Base-by-base conservation (phyloP, 352 stramenopile genomes). In the Vaucheria bursata region DNA sequence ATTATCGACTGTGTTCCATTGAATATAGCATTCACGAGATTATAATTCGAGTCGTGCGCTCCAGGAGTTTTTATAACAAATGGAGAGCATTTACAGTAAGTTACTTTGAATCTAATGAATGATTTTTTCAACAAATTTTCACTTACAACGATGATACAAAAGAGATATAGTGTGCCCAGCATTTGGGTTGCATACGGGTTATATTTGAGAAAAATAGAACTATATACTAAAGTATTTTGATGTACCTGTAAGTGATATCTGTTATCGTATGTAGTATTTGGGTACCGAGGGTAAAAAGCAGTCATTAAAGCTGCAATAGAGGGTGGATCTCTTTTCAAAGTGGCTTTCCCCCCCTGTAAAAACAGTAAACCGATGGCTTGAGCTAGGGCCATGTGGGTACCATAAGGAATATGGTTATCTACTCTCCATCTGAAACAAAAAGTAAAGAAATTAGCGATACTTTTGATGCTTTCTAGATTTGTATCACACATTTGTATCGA, bases 311-410 rank as follows among this genome's bases (percentile, higher is more conserved):
- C 90, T 4, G 94, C 95, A 66, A 99, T 94, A 67, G 96, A 92
- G 74, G 89, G 83, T 29, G 89, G 87, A 45, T 86, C 85, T 38
- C 86, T 82, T 4, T 85, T 88, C 6, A 99, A 83, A 0, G 94
- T 97, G 12, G 88, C 90, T 69, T 91, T 92, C 0, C 96, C 96
- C 39, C 93, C 93, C 33, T 94, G 94, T 1, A 99, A 77, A 75
- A 98, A 98, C 2, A 99, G 86, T 68, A 99, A 85, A 0, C 95
- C 95, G 34, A 98, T 96, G 31, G 94, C 90, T 85, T 94, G 92
- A 49, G 88, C 93, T 59, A 96, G 88, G 8, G 90, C 88, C 92
- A 98, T 97, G 85, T 98, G 94, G 38, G 92, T 95, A 3, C 96
- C 96, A 74, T 97, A 98, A 6, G 89, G 93, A 38, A 97, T 89